Conservation (phyloP, 192 early-diverging fungal species). For the Rhizophagus sp. region DNA sequence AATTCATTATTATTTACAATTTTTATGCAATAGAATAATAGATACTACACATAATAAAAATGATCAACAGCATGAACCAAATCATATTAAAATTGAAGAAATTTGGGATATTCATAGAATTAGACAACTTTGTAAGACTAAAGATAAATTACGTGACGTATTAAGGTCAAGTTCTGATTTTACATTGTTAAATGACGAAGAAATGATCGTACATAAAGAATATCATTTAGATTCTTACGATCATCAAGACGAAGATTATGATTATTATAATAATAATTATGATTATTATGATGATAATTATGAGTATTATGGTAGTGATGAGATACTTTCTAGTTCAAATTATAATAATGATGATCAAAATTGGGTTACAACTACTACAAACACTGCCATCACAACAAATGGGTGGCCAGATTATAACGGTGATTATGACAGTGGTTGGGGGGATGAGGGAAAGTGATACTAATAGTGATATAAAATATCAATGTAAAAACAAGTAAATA, state of each 20-base stretch:
- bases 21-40: constrained; percentile 23
- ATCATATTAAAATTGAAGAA: constrained; percentile 9
- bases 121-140: constrained; percentile 8
- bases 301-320: no score
- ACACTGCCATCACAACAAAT: background rate
- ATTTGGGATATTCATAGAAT: constrained; percentile 28
- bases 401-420: background rate
- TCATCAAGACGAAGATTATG: constrained; percentile 12
- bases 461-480: background rate
- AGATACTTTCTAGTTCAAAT: background rate
- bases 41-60: background rate
- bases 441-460: background rate
- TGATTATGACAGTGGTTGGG: background rate
- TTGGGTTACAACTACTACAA: background rate
- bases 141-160: constrained; percentile 11
- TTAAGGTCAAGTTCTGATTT: constrained; percentile 2
- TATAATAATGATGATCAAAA: background rate
- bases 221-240: background rate
- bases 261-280: background rate
- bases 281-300: no score
- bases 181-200: constrained; percentile 12
- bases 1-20: constrained; percentile 41
- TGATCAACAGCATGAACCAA: background rate
- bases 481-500: background rate
- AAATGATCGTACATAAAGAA: constrained; percentile 3